A percentile compares a stretch with the other conserved stretches of the same genome.
Conservation (phyloP, 306 rosid species). For the Delonix regia region DNA sequence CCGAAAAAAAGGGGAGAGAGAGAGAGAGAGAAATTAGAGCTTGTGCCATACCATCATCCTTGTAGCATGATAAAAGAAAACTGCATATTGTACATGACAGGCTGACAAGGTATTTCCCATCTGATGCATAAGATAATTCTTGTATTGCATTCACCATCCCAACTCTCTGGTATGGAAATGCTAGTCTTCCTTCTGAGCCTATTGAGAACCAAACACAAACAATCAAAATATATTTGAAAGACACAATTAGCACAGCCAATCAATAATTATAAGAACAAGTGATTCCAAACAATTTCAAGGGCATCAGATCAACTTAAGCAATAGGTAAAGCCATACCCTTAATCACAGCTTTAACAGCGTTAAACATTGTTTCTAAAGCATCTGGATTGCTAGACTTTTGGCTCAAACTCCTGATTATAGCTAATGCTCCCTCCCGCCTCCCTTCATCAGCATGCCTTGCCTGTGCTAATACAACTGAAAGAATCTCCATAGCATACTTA, state of each 20-base stretch:
- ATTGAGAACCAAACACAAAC: slow-evolving; percentile 34
- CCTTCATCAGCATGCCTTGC: slow-evolving; percentile 90
- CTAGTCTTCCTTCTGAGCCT: slow-evolving; percentile 97
- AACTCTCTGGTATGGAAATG: slow-evolving; percentile 91
- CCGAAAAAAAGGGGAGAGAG: background rate
- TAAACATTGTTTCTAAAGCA: slow-evolving; percentile 71
- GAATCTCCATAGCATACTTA: slow-evolving; percentile 85
- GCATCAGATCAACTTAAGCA: background rate
- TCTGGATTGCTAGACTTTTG: slow-evolving; percentile 92
- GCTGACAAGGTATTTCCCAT: slow-evolving; percentile 67
- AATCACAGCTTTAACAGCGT: slow-evolving; percentile 78
- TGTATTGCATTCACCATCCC: slow-evolving; percentile 85
- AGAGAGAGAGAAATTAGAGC: slow-evolving; percentile 4
- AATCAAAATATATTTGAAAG: slow-evolving; percentile 37
- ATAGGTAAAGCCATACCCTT: slow-evolving; percentile 58
- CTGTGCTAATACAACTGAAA: slow-evolving; percentile 77
- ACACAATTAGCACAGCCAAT: slow-evolving; percentile 14
- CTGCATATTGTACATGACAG: slow-evolving; percentile 64
- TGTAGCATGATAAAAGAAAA: slow-evolving; percentile 80
- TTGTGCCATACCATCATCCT: slow-evolving; percentile 70
- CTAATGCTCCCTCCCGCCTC: slow-evolving; percentile 77
- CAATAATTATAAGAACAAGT: slow-evolving; percentile 27
- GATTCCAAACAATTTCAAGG: slow-evolving; percentile 22
- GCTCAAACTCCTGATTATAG: slow-evolving; percentile 72
- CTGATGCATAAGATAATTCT: slow-evolving; percentile 80